Evolutionary conservation across 306 rosid species (phyloP), one percentile per base, ranked within the genome.

Genomic region (Rosa chinensis): DNA sequence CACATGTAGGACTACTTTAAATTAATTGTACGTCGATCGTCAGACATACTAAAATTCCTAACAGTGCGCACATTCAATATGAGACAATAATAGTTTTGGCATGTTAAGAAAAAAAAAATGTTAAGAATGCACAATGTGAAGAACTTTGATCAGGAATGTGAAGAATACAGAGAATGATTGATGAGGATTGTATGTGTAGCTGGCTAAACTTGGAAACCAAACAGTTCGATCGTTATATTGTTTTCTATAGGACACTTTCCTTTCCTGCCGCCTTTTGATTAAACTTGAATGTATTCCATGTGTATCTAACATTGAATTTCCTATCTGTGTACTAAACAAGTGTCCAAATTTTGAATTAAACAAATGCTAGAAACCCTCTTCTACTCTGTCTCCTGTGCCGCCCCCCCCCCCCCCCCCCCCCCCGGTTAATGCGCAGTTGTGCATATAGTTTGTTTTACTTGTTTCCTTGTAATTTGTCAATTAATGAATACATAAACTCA

Each of bases 401-500:
- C 25, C 25, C 25, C 25, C 25, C 25, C 25, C 25, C 25, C 25
- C 0, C 28, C 28, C 28, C 28, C 28, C 28, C 28, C 28, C 28
- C 28, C 28, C 1, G 1, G 28, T 25, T 25, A 25, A 25, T 45
- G 5, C 20, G 14, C 17, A n/a, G 66, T 78, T 59, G 59, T 61
- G 67, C 78, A 67, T 39, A 58, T 3, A 11, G 64, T 59, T 66
- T 59, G 55, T 59, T 47, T 42, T 56, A 37, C 76, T 73, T 35
- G 5, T 69, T n/a, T 62, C 70, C 68, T 8, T 45, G 3, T 61
- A 21, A 25, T 25, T 58, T 43, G 11, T 66, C 45, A 66, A 16
- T 23, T 8, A 49, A 49, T 71, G 66, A 43, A 49, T 47, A 17
- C 72, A 78, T 81, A 66, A 80, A 58, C 28, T 71, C 6, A 5